These are phyloP conservation scores for Hypoxylon trugodes DNA, from an alignment of 495 filamentous ascomycete genomes.

Conservation along the genomic window DNA sequence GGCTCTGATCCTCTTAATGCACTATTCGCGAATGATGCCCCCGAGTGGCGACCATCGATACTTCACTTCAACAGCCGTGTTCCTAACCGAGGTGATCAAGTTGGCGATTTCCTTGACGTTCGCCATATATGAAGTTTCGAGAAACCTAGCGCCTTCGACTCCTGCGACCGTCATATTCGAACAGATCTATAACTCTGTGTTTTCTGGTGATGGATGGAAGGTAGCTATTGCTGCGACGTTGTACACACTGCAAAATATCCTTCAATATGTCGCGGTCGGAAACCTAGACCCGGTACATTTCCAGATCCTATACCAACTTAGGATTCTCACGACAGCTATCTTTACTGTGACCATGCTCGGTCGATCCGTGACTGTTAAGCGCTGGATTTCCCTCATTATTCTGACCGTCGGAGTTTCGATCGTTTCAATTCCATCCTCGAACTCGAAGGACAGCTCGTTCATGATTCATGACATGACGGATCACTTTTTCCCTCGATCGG, in stretches of 20 bases:
- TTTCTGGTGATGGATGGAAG: conserved; percentile 96
- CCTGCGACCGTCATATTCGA: conserved; percentile 81
- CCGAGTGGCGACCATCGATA: conserved; percentile 82
- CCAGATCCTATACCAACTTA: conserved; percentile 91
- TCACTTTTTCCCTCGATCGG: conserved; percentile 77
- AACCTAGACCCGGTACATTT: conserved; percentile 93
- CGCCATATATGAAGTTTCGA: conserved; percentile 85
- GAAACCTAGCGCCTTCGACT: conserved; percentile 74
- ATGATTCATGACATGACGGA: conserved; percentile 63
- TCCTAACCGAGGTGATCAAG: conserved; percentile 93
- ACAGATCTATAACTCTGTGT: conserved; percentile 80
- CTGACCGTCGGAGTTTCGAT: conserved; percentile 85
- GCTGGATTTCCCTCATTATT: conserved; percentile 83
- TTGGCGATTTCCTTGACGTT: conserved; percentile 85
- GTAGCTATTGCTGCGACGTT: conserved; percentile 87
- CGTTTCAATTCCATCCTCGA: conserved; percentile 76
- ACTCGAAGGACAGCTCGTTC: conserved; percentile 54
- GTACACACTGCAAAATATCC: conserved; percentile 88
- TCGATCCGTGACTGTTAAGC: conserved; percentile 70
- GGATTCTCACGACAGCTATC: conserved; percentile 90
- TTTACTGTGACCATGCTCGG: conserved; percentile 82
- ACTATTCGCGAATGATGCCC: conserved; percentile 94
- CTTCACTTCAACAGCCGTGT: conserved; percentile 91
- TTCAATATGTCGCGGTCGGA: conserved; percentile 91
- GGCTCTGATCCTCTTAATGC: conserved; percentile 80